A percentile compares a stretch with the other conserved stretches of the same genome.
These are phyloP conservation scores for Monilinia fructigena DNA, from an alignment of 2,329 filamentous ascomycete species.

Conservation along the genomic window DNA sequence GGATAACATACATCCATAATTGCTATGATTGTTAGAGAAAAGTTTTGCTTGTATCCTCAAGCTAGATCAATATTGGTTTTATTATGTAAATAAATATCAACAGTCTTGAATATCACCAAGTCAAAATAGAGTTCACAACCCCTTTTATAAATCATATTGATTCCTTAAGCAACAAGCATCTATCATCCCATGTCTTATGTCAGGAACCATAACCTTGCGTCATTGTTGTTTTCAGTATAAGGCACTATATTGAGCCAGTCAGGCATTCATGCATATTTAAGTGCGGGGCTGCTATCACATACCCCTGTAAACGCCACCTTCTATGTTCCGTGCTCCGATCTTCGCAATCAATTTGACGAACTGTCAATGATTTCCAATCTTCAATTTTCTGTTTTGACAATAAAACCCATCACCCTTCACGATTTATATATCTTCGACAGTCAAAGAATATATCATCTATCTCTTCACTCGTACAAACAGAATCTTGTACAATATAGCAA, in stretches of 20 bases:
- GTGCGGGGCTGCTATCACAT: not conserved
- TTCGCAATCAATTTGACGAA: slow-evolving; percentile 21
- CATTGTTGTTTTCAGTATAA: not conserved
- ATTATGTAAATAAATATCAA: not conserved
- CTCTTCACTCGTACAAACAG: not conserved
- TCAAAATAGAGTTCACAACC: not conserved
- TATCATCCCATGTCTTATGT: not conserved
- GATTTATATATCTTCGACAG: not conserved
- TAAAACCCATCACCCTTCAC: not conserved
- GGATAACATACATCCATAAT: slow-evolving; percentile 17
- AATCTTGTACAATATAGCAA: not conserved
- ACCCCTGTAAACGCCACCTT: slow-evolving; percentile 9
- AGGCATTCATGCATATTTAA: slow-evolving; percentile 4
- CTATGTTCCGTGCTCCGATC: slow-evolving; percentile 17
- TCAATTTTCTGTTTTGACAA: slow-evolving; percentile 4
- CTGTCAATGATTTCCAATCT: slow-evolving; percentile 22
- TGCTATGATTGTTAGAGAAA: not conserved
- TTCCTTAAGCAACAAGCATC: not conserved
- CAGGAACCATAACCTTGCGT: slow-evolving; percentile 2
- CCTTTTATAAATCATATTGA: not conserved
- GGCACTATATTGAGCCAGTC: not conserved
- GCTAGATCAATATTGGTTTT: not conserved
- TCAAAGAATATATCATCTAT: not conserved
- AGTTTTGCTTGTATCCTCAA: not conserved
- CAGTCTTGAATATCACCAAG: not conserved